A percentile compares a stretch with the other conserved stretches of the same genome.
Conservation (phyloP, 495 filamentous ascomycete species). For the Daldinia loculata region DNA sequence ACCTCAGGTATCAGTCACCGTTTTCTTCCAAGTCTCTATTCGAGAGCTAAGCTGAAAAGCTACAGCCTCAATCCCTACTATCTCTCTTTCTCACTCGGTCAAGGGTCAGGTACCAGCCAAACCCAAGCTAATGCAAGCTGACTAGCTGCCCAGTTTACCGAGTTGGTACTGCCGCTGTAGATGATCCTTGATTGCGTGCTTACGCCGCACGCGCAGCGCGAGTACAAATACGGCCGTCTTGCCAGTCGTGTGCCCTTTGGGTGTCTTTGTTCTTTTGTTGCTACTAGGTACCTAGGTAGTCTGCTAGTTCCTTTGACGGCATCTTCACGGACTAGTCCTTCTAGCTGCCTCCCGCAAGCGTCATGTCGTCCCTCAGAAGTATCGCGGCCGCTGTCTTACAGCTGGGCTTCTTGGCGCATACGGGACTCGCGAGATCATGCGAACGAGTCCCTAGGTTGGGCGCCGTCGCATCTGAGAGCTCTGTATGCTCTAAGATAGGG, state of each 20-base stretch:
- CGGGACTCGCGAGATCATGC: constrained; percentile 22
- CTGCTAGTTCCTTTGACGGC: not conserved
- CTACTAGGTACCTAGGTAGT: too few relatives aligned
- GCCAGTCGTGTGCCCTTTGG: not conserved
- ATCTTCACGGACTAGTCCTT: not conserved
- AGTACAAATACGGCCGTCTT: not conserved
- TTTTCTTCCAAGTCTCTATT: not conserved
- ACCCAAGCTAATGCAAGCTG: not conserved
- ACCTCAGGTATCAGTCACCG: not conserved
- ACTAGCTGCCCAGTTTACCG: not conserved
- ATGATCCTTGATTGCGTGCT: constrained; percentile 9
- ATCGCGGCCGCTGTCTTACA: constrained; percentile 37
- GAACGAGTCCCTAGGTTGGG: constrained; percentile 53
- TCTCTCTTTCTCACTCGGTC: not conserved
- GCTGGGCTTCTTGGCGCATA: constrained; percentile 26
- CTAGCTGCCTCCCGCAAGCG: not conserved
- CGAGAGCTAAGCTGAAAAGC: not conserved
- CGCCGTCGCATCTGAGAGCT: constrained; percentile 76
- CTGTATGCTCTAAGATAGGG: constrained; percentile 74
- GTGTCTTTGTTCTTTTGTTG: not conserved
- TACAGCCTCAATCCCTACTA: constrained; percentile 5
- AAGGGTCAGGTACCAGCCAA: not conserved
- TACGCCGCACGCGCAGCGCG: not conserved
- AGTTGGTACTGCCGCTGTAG: not conserved
- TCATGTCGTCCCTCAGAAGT: constrained; percentile 41